Base-by-base conservation (phyloP, 2,329 filamentous ascomycete species). In the Diplocarpon mali region DNA sequence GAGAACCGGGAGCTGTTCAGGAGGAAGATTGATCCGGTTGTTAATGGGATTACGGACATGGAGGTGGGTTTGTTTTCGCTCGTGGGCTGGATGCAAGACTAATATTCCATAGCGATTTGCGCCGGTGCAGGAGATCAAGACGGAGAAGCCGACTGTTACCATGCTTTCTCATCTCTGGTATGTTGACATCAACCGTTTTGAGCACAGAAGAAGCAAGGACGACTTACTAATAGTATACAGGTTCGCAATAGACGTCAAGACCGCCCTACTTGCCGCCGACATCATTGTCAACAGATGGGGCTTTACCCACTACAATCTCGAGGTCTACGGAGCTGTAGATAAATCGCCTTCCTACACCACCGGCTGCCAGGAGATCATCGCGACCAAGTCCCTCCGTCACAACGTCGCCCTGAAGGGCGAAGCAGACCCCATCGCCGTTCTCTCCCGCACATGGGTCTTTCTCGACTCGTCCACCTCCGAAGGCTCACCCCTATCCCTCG, bases 201-300 rank as follows among this genome's bases (percentile, higher is more conserved):
- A n/a, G n/a, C n/a, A n/a, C n/a, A n/a, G n/a, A n/a, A n/a, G n/a
- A n/a, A n/a, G n/a, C n/a, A n/a, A n/a, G n/a, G n/a, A n/a, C n/a
- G 1, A 13, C 2, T 17, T 31, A 8, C 45, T 40, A 15, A 44
- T 24, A 24, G 4, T 31, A 29, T 13, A 35, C 24, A 47, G 72
- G 55, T 57, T 56, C 31, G 56, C 46, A 50, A 80, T 80, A 57
- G 77, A 80, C 49, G 76, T 81, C 60, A 80, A 79, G 60, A 79
- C 70, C 3, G 76, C 77, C 3, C 67, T 81, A 11, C 65, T 79
- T 7, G 75, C 77, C 8, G 76, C 76, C 1, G 76, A 81, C 53
- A 71, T 81, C 49, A 80, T 81, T 49, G 69, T 79, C 52, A 80
- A 81, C 56, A 69, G 75, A 53, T 80, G 71, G 68, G 76, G 76